Base-by-base conservation (phyloP, 2,329 filamentous ascomycete genomes). In the Grosmannia serpens region DNA sequence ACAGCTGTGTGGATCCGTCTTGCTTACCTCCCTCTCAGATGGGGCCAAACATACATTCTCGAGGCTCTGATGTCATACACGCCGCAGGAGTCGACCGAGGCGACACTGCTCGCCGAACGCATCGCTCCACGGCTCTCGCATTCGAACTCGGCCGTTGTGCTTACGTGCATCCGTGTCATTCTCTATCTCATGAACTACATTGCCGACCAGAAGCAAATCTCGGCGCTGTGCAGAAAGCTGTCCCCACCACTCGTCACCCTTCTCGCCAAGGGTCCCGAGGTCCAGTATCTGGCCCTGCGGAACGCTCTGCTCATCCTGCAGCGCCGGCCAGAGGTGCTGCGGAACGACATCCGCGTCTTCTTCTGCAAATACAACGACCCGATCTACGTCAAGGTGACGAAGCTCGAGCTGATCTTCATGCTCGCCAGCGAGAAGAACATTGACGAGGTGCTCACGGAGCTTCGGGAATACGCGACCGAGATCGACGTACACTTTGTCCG, bases 341-440 rank as follows among this genome's bases (percentile, higher is more conserved):
- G 91, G 63, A 97, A 96, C 72, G 94, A 99, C 71, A 97, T 99
- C 62, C 85, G 94, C 53, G 94, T 99, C 35, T 99, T 99, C 75
- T 99, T 99, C 74, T 99, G 94, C 84, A 99, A 99, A 78, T 99
- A 99, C 74, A 99, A 99, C 71, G 94, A 99, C 69, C 94, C 94
- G 0, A 99, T 99, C 63, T 99, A 97, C 70, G 94, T 99, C 74
- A 99, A 99, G 73, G 94, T 99, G 56, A 99, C 94, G 20, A 99
- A 99, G 74, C 80, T 99, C 55, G 94, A 99, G 73, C 82, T 99
- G 65, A 97, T 99, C 64, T 99, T 99, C 73, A 99, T 97, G 94
- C 81, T 99, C 61, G 94, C 94, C 9, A 96, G 84, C 38, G 91
- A 96, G 72, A 88, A 86, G 67, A 99, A 99, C 70, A 99, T 99